phyloP scores from a whole-genome alignment of 495 filamentous ascomycete genomes.

The Neurospora cerealis region DNA sequence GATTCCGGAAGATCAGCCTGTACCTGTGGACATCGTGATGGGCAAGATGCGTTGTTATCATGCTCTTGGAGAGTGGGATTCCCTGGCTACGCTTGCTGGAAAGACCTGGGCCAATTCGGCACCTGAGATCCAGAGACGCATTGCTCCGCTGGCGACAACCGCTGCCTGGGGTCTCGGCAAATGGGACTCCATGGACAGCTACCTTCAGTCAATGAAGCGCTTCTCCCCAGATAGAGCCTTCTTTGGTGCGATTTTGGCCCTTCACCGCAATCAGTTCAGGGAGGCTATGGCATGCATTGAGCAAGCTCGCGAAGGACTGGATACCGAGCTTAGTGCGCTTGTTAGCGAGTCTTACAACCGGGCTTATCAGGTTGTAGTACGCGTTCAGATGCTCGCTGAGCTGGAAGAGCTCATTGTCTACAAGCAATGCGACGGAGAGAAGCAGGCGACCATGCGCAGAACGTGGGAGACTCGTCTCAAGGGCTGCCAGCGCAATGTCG shows the following conservation, averaged over 20 bases:
- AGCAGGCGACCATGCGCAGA: slow-evolving; percentile 77
- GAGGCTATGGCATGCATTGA: slow-evolving; percentile 78
- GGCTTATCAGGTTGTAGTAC: slow-evolving; percentile 89
- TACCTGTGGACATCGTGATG: slow-evolving; percentile 88
- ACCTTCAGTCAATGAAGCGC: slow-evolving; percentile 87
- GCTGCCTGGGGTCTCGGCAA: slow-evolving; percentile 96
- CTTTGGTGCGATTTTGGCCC: slow-evolving; percentile 87
- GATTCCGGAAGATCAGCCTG: slow-evolving; percentile 43
- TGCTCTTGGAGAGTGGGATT: slow-evolving; percentile 94
- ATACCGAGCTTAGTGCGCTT: slow-evolving; percentile 88
- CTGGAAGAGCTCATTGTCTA: slow-evolving; percentile 96
- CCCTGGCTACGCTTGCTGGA: slow-evolving; percentile 74
- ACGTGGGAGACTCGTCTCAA: slow-evolving; percentile 95
- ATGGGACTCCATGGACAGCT: slow-evolving; percentile 97
- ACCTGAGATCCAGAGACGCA: slow-evolving; percentile 71
- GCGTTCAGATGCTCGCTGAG: slow-evolving; percentile 97
- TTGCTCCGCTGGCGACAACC: slow-evolving; percentile 87
- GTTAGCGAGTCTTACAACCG: slow-evolving; percentile 94
- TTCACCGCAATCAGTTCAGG: slow-evolving; percentile 91
- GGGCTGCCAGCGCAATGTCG: slow-evolving; percentile 92
- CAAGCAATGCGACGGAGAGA: slow-evolving; percentile 83
- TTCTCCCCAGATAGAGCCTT: slow-evolving; percentile 89
- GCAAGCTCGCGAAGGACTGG: slow-evolving; percentile 83
- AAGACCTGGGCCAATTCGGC: slow-evolving; percentile 87
- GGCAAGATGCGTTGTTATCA: slow-evolving; percentile 99